Conservation (phyloP, 768 basidiomycete genomes). For the Leccinum truebloodii region DNA sequence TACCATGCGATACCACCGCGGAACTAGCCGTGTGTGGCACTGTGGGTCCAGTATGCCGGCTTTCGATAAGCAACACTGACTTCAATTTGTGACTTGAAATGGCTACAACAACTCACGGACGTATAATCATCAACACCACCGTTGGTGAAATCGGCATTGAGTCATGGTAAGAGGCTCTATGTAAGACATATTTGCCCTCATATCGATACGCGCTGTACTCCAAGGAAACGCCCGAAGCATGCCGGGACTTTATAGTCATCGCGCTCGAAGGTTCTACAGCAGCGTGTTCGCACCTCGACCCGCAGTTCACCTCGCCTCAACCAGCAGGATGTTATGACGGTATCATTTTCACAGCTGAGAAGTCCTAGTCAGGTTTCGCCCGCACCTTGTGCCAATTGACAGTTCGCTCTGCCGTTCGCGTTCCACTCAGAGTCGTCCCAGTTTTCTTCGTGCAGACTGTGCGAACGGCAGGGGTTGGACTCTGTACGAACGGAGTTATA, state of each 20-base stretch:
- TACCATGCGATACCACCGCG: too few species aligned
- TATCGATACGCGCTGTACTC: background rate
- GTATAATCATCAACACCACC: constrained; percentile 86
- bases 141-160: constrained; percentile 88
- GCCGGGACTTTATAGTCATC: constrained; percentile 85
- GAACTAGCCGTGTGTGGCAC: background rate
- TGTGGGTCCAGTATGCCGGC: too few species aligned
- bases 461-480: too few species aligned
- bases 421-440: constrained; percentile 66
- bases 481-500: too few species aligned
- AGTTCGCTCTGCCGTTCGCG: too few species aligned
- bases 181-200: background rate
- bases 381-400: too few species aligned
- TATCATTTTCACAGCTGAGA: constrained; percentile 90
- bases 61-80: too few species aligned
- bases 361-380: too few species aligned
- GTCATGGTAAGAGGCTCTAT: constrained; percentile 56
- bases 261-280: constrained; percentile 74
- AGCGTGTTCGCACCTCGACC: background rate
- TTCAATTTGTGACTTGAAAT: constrained; percentile 37
- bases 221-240: constrained; percentile 92
- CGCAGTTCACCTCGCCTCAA: constrained; percentile 7
- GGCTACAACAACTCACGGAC: constrained; percentile 84
- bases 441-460: constrained; percentile 92
- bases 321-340: constrained; percentile 90